Percentiles rank a stretch among this genome's conserved stretches.
Evolutionary conservation across 2,329 filamentous ascomycete species (phyloP).

Genomic region (Microdochium trichocladiopsis): DNA sequence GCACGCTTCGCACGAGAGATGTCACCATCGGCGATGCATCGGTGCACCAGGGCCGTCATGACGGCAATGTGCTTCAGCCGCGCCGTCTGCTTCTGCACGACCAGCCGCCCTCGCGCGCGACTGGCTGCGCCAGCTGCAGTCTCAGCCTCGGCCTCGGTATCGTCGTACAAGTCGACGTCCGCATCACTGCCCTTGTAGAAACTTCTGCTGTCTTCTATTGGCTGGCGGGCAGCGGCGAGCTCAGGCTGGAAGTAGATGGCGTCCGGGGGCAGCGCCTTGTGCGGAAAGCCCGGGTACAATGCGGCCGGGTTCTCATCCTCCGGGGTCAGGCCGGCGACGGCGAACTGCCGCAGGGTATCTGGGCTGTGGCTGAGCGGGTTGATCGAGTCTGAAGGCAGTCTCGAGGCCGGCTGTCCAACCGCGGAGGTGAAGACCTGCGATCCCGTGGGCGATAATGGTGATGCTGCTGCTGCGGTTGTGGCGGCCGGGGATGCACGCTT

Average conservation of each 20-base stretch:
- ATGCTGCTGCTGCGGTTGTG: neutral
- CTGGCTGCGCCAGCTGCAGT: constrained; percentile 2
- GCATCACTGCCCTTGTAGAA: constrained; percentile 1
- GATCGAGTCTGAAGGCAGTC: constrained; percentile 28
- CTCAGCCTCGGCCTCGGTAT: constrained; percentile 1
- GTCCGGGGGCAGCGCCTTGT: constrained; percentile 29
- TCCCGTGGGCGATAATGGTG: constrained; percentile 7
- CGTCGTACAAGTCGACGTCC: constrained; percentile 4
- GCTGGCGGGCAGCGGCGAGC: neutral
- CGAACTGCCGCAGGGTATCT: constrained; percentile 43
- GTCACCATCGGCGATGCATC: constrained; percentile 64
- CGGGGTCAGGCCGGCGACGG: constrained; percentile 43
- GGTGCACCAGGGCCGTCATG: constrained; percentile 64
- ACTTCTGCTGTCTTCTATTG: constrained; percentile 2
- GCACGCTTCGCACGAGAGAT: constrained; percentile 65
- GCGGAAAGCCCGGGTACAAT: constrained; percentile 40
- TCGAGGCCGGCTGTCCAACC: constrained; percentile 2
- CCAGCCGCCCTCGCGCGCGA: constrained; percentile 4
- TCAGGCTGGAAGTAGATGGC: constrained; percentile 1
- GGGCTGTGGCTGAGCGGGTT: constrained; percentile 51
- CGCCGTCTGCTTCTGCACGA: constrained; percentile 18
- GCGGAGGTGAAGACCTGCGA: constrained; percentile 5
- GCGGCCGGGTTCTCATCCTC: constrained; percentile 33
- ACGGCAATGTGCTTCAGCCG: constrained; percentile 54
- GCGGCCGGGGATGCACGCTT: constrained; percentile 18